phyloP scores from a whole-genome alignment of 1,284 basidiomycete genomes.

The Ceratobasidium sp. region DNA sequence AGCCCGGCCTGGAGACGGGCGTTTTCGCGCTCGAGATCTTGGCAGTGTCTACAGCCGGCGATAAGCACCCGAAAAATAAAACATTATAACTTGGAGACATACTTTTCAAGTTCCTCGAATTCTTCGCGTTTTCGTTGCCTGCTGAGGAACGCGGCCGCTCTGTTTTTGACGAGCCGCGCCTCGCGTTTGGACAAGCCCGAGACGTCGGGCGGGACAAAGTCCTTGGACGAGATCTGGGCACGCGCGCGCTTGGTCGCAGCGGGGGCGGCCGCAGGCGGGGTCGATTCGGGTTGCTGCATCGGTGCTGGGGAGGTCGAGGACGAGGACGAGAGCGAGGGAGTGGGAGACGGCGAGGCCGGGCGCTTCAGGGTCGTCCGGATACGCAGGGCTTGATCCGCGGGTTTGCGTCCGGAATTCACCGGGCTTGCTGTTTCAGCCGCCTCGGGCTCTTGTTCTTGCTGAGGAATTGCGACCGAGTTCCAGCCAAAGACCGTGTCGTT shows the following conservation, averaged over 20 bases:
- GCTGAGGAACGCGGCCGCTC: conserved; percentile 89
- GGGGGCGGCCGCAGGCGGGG: neutral
- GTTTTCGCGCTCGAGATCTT: conserved; percentile 41
- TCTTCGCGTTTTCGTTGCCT: conserved; percentile 91
- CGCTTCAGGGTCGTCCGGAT: conserved; percentile 30
- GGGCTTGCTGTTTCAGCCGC: neutral
- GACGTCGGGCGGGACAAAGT: conserved; percentile 89
- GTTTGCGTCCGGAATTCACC: neutral
- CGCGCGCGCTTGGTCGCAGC: conserved; percentile 13
- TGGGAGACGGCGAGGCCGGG: conserved; percentile 31
- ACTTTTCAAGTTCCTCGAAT: conserved; percentile 90
- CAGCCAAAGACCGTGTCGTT: conserved; percentile 36
- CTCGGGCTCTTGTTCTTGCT: neutral
- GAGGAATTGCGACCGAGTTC: conserved; percentile 16
- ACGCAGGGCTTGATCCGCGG: conserved; percentile 16
- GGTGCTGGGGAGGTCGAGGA: conserved; percentile 20
- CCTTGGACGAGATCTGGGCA: conserved; percentile 69
- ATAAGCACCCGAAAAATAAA: conserved; percentile 24
- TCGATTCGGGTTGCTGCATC: conserved; percentile 23
- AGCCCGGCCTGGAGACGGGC: conserved; percentile 25
- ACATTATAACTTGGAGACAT: conserved; percentile 55
- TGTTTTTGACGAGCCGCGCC: conserved; percentile 90
- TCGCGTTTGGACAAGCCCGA: conserved; percentile 88
- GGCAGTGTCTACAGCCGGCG: conserved; percentile 17
- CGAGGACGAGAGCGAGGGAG: conserved; percentile 33